Evolutionary conservation across 2,329 filamentous ascomycete species (phyloP), one percentile per base, ranked within the genome.

Genomic region (Laburnicola sp.): DNA sequence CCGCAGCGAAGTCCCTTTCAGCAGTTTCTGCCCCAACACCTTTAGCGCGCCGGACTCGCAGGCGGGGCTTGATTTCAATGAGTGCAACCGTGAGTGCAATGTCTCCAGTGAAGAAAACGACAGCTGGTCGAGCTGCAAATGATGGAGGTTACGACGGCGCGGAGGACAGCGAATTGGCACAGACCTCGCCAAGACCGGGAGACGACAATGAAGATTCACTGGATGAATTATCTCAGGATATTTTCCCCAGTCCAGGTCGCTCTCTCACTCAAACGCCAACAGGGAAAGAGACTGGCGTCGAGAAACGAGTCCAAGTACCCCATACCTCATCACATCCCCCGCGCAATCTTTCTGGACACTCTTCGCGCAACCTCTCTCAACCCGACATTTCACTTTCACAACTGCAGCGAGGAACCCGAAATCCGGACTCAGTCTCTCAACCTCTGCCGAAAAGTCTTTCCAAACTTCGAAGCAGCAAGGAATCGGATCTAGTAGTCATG

Each of bases 401-500:
- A 42, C 41, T 58, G 3, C 62, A 65, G 22, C 59, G 50, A 25
- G 54, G 60, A 11, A 53, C 58, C 3, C 65, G 63, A 35, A 35
- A 48, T 23, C 61, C 51, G 51, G 52, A 53, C 27, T 46, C 52
- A 2, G 52, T 51, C 9, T 64, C 63, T 3, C 65, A 65, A 7
- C 53, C 53, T 30, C 39, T 54, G 28, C 46, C 54, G 35, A 55
- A 47, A 45, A 50, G 38, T 30, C 35, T 52, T 7, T 49, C 57
- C 11, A 59, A 44, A 41, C 58, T 60, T 3, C 58, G 59, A 26
- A 63, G 64, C 40, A 68, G 62, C 46, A 72, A 66, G 39, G 73
- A 74, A 41, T 66, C 60, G 8, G 69, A 74, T n/a, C n/a, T n/a
- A 22, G 73, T 76, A 6, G 66, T 79, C 16, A 75, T 75, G 50